phyloP scores from a whole-genome alignment of 2,329 filamentous ascomycete genomes.

The Xylaria sp. region DNA sequence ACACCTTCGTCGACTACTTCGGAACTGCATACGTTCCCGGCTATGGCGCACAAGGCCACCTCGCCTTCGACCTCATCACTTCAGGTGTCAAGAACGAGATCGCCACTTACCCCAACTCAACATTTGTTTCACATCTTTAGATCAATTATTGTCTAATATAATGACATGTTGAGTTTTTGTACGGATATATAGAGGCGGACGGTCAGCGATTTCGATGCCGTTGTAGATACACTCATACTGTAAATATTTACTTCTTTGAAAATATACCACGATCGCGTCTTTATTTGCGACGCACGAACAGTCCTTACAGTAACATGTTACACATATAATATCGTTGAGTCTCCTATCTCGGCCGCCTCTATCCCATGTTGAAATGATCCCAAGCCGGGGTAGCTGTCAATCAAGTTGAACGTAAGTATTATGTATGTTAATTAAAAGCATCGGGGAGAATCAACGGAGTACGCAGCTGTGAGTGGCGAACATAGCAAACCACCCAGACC shows the following conservation, averaged over 20 bases:
- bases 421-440: too few relatives aligned
- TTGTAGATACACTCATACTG: conserved; percentile 26
- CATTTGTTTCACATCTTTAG: conserved; percentile 23
- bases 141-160: neutral
- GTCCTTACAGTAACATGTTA: too few relatives aligned
- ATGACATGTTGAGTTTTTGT: conserved; percentile 10
- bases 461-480: too few relatives aligned
- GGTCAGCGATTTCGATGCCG: conserved; percentile 12
- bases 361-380: too few relatives aligned
- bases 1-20: conserved; percentile 30
- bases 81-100: conserved; percentile 8
- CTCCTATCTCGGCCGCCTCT: too few relatives aligned
- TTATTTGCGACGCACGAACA: neutral
- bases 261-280: neutral
- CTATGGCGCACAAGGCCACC: conserved; percentile 13
- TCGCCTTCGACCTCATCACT: conserved; percentile 29
- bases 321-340: too few relatives aligned
- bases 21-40: conserved; percentile 26
- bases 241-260: conserved; percentile 13
- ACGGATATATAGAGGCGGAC: neutral
- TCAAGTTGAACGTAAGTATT: too few relatives aligned
- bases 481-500: too few relatives aligned
- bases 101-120: conserved; percentile 10
- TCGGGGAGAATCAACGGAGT: too few relatives aligned
- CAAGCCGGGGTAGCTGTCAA: too few relatives aligned